A percentile compares a stretch with the other conserved stretches of the same genome.
Evolutionary conservation across 805 yeast genomes (phyloP).

Genomic region (Saturnispora galanensis): DNA sequence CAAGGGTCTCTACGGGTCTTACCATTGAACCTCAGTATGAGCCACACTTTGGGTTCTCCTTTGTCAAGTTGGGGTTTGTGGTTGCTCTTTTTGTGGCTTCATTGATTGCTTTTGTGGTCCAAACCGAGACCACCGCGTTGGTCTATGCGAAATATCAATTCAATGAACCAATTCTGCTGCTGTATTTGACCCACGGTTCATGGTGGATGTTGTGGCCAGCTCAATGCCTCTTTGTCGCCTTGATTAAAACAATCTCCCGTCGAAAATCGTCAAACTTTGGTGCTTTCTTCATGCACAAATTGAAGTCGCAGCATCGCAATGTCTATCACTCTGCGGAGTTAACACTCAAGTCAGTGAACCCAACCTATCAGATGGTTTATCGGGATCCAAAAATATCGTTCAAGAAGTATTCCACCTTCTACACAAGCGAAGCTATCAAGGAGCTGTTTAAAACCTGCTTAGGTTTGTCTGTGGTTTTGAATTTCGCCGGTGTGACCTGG

Average conservation of each 20-base stretch:
- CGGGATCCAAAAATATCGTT: slow-evolving; percentile 25
- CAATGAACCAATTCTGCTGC: slow-evolving; percentile 58
- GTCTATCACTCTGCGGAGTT: slow-evolving; percentile 30
- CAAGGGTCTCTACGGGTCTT: neutral
- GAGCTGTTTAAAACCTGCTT: slow-evolving; percentile 37
- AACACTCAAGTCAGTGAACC: slow-evolving; percentile 21
- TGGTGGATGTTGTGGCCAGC: slow-evolving; percentile 70
- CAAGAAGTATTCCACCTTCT: slow-evolving; percentile 25
- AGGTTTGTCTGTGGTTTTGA: slow-evolving; percentile 46
- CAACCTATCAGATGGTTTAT: slow-evolving; percentile 21
- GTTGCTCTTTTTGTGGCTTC: slow-evolving; percentile 38
- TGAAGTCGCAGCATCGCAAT: slow-evolving; percentile 35
- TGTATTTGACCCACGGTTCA: slow-evolving; percentile 66
- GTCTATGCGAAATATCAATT: slow-evolving; percentile 47
- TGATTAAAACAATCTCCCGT: slow-evolving; percentile 30
- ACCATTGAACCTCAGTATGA: slow-evolving; percentile 37
- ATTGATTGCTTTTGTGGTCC: slow-evolving; percentile 56
- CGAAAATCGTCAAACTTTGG: too few species aligned
- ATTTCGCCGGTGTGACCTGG: slow-evolving; percentile 77
- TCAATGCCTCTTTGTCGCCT: slow-evolving; percentile 44
- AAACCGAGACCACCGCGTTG: slow-evolving; percentile 71
- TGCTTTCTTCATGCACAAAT: neutral
- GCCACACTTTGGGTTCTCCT: slow-evolving; percentile 20
- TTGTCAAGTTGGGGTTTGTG: slow-evolving; percentile 35
- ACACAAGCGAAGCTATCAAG: slow-evolving; percentile 35